These are phyloP conservation scores for Rhizoclosmatium sp. DNA, from an alignment of 192 early-diverging fungal genomes.

Conservation along the genomic window DNA sequence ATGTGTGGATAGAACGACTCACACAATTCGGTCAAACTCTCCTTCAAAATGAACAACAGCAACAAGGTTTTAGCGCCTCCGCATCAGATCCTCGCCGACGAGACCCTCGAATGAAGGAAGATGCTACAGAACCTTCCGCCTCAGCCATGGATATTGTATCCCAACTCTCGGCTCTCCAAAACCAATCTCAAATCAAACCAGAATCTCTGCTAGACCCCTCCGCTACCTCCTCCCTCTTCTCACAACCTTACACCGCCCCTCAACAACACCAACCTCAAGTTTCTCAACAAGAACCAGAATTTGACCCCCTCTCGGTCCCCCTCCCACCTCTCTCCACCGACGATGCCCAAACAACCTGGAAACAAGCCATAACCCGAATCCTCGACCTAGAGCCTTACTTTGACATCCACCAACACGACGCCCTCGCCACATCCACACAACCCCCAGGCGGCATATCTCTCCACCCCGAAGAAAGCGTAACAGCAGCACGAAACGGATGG, in stretches of 20 bases:
- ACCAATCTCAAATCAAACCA: not conserved
- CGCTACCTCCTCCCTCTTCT: not conserved
- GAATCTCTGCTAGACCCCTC: not conserved
- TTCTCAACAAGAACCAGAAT: slow-evolving; percentile 13
- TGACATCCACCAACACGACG: not conserved
- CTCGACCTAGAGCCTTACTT: slow-evolving; percentile 40
- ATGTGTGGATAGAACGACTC: slow-evolving; percentile 27
- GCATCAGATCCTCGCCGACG: not conserved
- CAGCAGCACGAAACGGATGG: slow-evolving; percentile 53
- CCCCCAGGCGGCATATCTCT: not conserved
- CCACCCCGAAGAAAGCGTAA: slow-evolving; percentile 33
- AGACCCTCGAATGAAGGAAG: slow-evolving; percentile 9
- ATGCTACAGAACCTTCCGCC: not conserved
- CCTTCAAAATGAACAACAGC: not conserved
- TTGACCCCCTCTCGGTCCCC: slow-evolving; percentile 3
- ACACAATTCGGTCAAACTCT: slow-evolving; percentile 15
- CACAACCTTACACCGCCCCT: not conserved
- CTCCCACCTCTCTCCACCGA: slow-evolving; percentile 14
- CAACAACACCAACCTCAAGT: not conserved
- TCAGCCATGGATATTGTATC: not conserved
- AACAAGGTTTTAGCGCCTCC: not conserved
- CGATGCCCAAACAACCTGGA: slow-evolving; percentile 19
- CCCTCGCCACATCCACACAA: not conserved
- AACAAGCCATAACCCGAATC: slow-evolving; percentile 41
- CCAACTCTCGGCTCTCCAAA: not conserved